Evolutionary conservation across 768 basidiomycete genomes (phyloP).

Genomic region (Russula ochroleuca): DNA sequence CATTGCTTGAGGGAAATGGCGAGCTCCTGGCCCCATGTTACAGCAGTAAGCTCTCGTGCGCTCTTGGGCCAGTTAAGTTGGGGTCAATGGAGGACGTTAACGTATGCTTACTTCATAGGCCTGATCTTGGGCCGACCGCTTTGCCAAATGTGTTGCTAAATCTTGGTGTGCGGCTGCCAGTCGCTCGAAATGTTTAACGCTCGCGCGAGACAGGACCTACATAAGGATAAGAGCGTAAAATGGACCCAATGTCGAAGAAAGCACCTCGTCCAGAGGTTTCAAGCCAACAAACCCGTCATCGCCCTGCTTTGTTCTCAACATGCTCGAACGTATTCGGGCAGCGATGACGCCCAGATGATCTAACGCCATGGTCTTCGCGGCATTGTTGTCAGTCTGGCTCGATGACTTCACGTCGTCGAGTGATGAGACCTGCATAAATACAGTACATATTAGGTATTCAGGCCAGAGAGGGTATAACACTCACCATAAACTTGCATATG

Average conservation of each 20-base stretch:
- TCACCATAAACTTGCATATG: conserved; percentile 80
- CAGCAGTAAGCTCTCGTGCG: conserved; percentile 75
- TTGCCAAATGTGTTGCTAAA: conserved; percentile 61
- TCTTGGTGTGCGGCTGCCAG: conserved; percentile 61
- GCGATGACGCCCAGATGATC: conserved; percentile 95
- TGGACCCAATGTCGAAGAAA: conserved; percentile 11
- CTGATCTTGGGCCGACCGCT: conserved; percentile 72
- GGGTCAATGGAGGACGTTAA: conserved; percentile 4
- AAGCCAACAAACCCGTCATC: conserved; percentile 39
- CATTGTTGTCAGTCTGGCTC: conserved; percentile 65
- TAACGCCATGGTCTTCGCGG: conserved; percentile 82
- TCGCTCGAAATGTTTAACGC: conserved; percentile 50
- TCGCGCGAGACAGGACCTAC: conserved; percentile 52
- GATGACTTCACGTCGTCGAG: conserved; percentile 77
- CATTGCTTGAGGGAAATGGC: conserved; percentile 62
- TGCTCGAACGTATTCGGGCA: conserved; percentile 64
- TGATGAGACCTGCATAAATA: conserved; percentile 58
- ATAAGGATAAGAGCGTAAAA: conserved; percentile 4
- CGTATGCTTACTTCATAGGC: conserved; percentile 62
- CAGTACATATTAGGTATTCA: neutral
- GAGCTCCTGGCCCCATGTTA: conserved; percentile 78
- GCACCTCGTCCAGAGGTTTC: conserved; percentile 70
- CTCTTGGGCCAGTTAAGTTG: conserved; percentile 47
- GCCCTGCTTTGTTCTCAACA: conserved; percentile 39
- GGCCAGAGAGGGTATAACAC: conserved; percentile 21